Evolutionary conservation across 176 grass and related monocot species (phyloP).

Genomic region (Triticum aestivum): DNA sequence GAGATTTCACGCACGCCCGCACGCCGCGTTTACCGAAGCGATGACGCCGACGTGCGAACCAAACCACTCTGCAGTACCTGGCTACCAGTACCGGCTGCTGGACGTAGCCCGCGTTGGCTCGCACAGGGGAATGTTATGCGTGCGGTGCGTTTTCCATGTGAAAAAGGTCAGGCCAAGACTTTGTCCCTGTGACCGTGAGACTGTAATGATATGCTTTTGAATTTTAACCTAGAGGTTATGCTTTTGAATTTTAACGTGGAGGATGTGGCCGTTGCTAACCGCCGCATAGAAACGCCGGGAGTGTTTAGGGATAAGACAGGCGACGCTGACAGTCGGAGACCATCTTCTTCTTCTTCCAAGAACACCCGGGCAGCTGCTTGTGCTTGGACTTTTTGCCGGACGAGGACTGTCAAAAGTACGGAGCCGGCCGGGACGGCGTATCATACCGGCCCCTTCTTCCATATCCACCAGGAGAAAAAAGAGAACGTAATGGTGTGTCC

Average conservation of each 20-base stretch:
- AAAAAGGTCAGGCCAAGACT: neutral
- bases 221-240: neutral
- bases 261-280: conserved; percentile 16
- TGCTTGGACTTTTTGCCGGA: no score
- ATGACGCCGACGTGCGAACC: conserved; percentile 35
- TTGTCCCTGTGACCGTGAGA: neutral
- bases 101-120: no score
- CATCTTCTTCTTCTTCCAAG: no score
- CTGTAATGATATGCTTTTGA: neutral
- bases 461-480: no score
- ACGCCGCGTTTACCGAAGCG: conserved; percentile 36
- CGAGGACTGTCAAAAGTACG: no score
- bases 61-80: neutral
- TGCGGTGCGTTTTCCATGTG: neutral
- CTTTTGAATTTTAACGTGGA: conserved; percentile 23
- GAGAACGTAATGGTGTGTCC: no score
- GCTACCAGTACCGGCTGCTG: no score
- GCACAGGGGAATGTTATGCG: no score
- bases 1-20: neutral
- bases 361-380: no score
- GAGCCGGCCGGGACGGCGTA: no score
- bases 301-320: neutral
- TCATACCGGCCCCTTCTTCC: no score
- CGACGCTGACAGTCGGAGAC: neutral
- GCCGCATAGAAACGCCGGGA: neutral